phyloP scores from a whole-genome alignment of 352 stramenopile genomes.

The Phytopythium boreale region DNA sequence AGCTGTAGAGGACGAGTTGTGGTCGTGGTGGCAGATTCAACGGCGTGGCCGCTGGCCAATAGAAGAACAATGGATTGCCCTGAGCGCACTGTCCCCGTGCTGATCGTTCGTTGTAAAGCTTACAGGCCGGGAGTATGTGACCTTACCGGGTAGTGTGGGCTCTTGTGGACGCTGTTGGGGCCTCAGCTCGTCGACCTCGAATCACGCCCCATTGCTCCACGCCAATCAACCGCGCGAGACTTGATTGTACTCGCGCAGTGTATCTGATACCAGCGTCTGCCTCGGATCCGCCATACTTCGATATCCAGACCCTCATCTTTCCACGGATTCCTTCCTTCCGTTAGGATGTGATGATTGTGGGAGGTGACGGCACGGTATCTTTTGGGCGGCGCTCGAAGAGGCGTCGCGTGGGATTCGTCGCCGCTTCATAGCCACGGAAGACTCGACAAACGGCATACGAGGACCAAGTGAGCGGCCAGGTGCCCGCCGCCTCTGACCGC shows the following conservation, averaged over 20 bases:
- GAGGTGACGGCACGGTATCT: background rate
- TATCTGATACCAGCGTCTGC: background rate
- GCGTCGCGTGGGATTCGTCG: background rate
- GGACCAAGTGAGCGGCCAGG: background rate
- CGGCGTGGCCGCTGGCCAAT: background rate
- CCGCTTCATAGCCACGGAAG: background rate
- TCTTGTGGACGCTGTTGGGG: no score
- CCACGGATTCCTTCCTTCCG: background rate
- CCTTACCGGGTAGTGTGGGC: no score
- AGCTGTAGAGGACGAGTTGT: slow-evolving; percentile 18
- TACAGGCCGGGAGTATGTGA: no score
- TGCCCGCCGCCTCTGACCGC: background rate
- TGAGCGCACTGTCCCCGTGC: background rate
- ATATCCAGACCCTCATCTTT: background rate
- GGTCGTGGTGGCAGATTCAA: background rate
- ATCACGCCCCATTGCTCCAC: background rate
- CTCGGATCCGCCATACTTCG: background rate
- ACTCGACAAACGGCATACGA: background rate
- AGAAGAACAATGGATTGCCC: background rate
- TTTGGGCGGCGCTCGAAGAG: slow-evolving; percentile 1
- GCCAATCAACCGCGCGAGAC: background rate
- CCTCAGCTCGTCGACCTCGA: background rate
- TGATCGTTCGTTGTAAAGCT: background rate
- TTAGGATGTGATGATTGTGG: no score
- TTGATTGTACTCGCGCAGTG: no score